Conservation (phyloP, 768 basidiomycete genomes). For the Boletus reticulatus region DNA sequence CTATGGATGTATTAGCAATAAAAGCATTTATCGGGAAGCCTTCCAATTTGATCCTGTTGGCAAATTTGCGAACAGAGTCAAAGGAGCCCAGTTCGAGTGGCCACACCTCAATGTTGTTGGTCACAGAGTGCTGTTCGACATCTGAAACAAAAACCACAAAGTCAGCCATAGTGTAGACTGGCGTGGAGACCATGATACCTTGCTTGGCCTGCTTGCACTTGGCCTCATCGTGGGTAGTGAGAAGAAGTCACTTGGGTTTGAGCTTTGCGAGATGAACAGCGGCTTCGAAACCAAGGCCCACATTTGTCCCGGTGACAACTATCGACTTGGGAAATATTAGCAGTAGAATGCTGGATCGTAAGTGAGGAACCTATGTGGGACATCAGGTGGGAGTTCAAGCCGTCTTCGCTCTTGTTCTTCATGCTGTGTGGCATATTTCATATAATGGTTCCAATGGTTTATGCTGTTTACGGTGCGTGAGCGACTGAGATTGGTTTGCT, state of each 20-base stretch:
- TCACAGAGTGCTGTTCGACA: constrained; percentile 12
- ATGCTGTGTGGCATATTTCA: too few species aligned
- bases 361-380: too few species aligned
- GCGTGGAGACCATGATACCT: constrained; percentile 8
- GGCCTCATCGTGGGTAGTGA: constrained; percentile 25
- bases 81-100: constrained; percentile 34
- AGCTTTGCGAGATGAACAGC: constrained; percentile 26
- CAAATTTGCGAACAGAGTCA: constrained; percentile 33
- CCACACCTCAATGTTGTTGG: constrained; percentile 27
- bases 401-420: too few species aligned
- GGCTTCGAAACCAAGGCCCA: constrained; percentile 31
- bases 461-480: too few species aligned
- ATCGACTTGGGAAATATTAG: too few species aligned
- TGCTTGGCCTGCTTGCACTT: constrained; percentile 19
- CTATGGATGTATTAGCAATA: constrained; percentile 31
- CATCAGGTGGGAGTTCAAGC: too few species aligned
- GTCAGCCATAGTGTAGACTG: background rate
- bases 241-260: constrained; percentile 20
- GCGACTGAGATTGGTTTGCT: too few species aligned
- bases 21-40: constrained; percentile 27
- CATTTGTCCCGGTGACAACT: constrained; percentile 25
- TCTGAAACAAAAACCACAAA: constrained; percentile 5
- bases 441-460: too few species aligned
- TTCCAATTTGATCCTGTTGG: constrained; percentile 26
- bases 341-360: too few species aligned